Evolutionary conservation across 805 yeast species (phyloP), one percentile per base, ranked within the genome.

Genomic region (Ogataea methanolica): DNA sequence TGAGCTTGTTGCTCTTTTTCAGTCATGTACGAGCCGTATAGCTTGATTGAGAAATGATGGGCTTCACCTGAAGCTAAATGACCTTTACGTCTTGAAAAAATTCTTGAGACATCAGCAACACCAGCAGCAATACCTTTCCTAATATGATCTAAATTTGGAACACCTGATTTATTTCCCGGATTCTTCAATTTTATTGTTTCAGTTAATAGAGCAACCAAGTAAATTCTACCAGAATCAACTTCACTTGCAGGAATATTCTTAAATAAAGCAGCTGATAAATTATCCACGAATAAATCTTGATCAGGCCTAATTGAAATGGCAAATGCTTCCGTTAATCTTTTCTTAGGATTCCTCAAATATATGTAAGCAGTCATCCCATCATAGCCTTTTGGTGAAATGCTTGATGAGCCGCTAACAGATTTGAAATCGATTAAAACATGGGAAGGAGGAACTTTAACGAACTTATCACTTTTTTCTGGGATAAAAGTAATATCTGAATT

Each of bases 41-140:
- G 67, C 57, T 83, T 80, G 55, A 89, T 78, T 5, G 78, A 73
- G 61, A 88, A 85, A 53, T 82, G 85, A 62, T 83, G 88, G 0
- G 88, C 70, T 58, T 79, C 79, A 45, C 90, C 83, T 16, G 83
- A 65, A 11, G 75, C 70, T 44, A 80, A 68, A 31, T 82, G 73
- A 33, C 85, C 88, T 46, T 78, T 77, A 53, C 78, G 78, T 49
- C 78, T 73, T 7, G 88, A 78, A 59, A 89, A 86, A 22, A 88
- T 78, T 55, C 96, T 76, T 5, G 94, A 80, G 42, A 89, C 83
- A 66, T 89, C 96, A 36, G 88, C 78, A 15, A 85, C 94, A 63
- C 97, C 97, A 4, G 90, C 91, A 36, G 92, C 94, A 15, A 89
- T 79, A 48, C 96, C 96, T 59, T 83, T 82, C 59, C 87, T 81